Conservation (phyloP, 768 basidiomycete genomes). For the Boletus barrowsii region DNA sequence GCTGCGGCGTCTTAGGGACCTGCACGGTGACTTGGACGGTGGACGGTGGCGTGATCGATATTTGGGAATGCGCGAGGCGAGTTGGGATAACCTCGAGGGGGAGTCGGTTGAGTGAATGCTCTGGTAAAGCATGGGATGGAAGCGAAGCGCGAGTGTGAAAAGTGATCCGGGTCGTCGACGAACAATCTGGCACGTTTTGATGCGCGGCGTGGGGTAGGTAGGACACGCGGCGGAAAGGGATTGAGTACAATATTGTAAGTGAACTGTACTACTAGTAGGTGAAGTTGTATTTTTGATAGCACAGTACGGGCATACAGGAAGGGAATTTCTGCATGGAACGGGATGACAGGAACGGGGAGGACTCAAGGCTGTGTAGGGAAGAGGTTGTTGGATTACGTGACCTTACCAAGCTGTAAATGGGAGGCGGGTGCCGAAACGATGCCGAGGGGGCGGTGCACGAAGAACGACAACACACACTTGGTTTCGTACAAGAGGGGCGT, state of each 20-base stretch:
- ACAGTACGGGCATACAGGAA: too few relatives aligned
- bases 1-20: constrained; percentile 28
- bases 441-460: constrained; percentile 16
- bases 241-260: too few relatives aligned
- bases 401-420: constrained; percentile 17
- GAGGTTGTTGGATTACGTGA: constrained; percentile 12
- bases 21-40: constrained; percentile 7
- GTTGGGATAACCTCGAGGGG: neutral
- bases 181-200: constrained; percentile 22
- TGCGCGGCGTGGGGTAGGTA: constrained; percentile 27
- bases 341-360: constrained; percentile 3
- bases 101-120: neutral
- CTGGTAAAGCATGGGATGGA: neutral
- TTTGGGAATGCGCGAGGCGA: neutral
- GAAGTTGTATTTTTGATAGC: too few relatives aligned
- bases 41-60: constrained; percentile 4
- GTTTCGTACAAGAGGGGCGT: constrained; percentile 11
- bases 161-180: neutral
- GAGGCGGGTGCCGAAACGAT: neutral
- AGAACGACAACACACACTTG: too few relatives aligned
- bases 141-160: neutral
- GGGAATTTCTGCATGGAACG: neutral
- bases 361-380: neutral
- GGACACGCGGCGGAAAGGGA: neutral
- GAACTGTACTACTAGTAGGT: too few relatives aligned